Evolutionary conservation across 164 flowering plant genomes (phyloP).

Genomic region (Platanus orientalis): DNA sequence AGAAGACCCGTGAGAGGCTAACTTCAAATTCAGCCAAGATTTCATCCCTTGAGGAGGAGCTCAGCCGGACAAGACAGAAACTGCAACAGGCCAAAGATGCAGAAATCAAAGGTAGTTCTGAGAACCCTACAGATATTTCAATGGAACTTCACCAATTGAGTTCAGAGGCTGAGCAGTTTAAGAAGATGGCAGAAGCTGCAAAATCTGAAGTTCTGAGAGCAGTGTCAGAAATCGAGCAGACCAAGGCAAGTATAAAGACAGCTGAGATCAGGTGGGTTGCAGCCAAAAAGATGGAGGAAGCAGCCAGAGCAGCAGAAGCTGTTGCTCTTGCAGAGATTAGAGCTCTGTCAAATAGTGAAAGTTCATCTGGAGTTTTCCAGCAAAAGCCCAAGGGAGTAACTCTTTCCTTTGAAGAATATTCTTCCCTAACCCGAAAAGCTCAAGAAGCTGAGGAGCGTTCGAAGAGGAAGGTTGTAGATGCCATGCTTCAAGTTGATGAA

Average conservation of each 20-base stretch:
- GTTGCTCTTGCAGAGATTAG: conserved; percentile 75
- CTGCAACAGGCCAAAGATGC: conserved; percentile 38
- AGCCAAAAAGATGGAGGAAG: conserved; percentile 84
- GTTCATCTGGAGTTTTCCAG: conserved; percentile 13
- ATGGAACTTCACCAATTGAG: conserved; percentile 53
- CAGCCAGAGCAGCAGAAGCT: conserved; percentile 80
- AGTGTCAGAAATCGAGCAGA: conserved; percentile 65
- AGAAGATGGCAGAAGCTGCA: conserved; percentile 66
- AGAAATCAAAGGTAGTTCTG: conserved; percentile 25
- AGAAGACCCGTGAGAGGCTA: conserved; percentile 72
- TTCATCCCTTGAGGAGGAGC: conserved; percentile 65
- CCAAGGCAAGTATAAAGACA: conserved; percentile 51
- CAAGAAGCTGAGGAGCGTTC: conserved; percentile 61
- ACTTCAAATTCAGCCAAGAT: conserved; percentile 52
- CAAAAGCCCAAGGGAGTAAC: conserved; percentile 41
- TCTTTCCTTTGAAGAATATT: conserved; percentile 72
- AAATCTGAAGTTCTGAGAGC: conserved; percentile 52
- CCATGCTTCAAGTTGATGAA: conserved; percentile 62
- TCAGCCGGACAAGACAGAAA: conserved; percentile 47
- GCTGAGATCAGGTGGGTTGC: conserved; percentile 77
- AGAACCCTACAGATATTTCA: conserved; percentile 40
- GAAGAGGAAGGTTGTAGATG: conserved; percentile 42
- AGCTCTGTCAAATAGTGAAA: conserved; percentile 42
- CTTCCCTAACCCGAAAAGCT: conserved; percentile 48
- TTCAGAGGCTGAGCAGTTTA: conserved; percentile 65